A percentile compares a stretch with the other conserved stretches of the same genome.
Conservation (phyloP, 805 yeast species). For the Trichomonascus vanleenenianus region DNA sequence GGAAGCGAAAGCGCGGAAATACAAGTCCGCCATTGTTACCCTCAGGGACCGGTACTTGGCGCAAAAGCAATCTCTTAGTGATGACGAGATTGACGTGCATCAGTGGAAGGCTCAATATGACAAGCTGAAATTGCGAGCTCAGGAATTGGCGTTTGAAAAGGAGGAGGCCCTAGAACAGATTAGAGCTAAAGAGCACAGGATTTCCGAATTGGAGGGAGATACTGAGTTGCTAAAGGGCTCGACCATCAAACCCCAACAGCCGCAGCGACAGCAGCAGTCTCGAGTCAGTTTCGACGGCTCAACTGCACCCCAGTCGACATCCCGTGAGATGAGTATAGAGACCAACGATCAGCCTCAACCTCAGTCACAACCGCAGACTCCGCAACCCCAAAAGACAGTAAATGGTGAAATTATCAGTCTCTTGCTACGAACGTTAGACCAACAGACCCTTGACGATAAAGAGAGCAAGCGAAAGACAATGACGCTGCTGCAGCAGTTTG, state of each 20-base stretch:
- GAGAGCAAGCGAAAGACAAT: background rate
- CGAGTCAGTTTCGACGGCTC: background rate
- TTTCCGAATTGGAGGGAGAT: background rate
- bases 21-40: slow-evolving; percentile 4
- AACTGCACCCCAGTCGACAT: background rate
- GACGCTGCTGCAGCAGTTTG: background rate
- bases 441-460: background rate
- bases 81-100: background rate
- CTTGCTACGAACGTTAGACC: background rate
- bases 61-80: background rate
- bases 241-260: background rate
- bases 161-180: background rate
- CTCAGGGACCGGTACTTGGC: slow-evolving; percentile 3
- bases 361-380: background rate
- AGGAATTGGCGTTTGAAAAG: background rate
- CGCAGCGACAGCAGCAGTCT: background rate
- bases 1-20: slow-evolving; percentile 9
- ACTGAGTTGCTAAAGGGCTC: background rate
- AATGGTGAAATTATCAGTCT: background rate
- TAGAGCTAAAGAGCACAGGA: background rate
- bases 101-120: background rate
- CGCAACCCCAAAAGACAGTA: background rate
- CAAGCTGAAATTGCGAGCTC: background rate
- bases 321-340: background rate
- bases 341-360: too few relatives aligned